Evolutionary conservation across 441 rosid species (phyloP).

Genomic region (Kokia cookei): DNA sequence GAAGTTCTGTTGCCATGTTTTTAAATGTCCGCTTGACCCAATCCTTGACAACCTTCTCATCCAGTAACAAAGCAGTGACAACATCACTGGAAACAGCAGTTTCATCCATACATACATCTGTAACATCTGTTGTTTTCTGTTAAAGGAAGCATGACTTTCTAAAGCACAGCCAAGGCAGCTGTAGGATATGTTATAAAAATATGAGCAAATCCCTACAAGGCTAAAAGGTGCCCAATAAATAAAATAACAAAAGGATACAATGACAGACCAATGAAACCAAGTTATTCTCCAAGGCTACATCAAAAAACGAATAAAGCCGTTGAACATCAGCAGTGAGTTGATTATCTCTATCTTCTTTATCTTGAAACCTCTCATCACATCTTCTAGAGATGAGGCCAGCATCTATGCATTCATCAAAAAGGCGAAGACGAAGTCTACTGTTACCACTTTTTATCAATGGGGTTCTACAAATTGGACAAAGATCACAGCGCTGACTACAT

Average conservation of each 20-base stretch:
- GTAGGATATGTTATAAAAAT: neutral
- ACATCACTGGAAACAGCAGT: conserved; percentile 94
- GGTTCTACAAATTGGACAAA: conserved; percentile 82
- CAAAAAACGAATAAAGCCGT: conserved; percentile 80
- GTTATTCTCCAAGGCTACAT: conserved; percentile 82
- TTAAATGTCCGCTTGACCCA: conserved; percentile 86
- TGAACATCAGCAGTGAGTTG: conserved; percentile 58
- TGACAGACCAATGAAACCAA: conserved; percentile 77
- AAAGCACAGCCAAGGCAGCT: neutral
- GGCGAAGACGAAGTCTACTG: conserved; percentile 45
- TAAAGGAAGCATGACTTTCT: conserved; percentile 32
- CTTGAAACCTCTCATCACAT: conserved; percentile 53
- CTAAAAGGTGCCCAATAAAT: neutral
- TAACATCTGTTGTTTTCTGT: conserved; percentile 67
- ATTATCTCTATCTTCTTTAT: conserved; percentile 50
- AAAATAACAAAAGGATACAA: conserved; percentile 57
- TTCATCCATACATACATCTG: conserved; percentile 96
- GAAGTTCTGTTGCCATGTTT: conserved; percentile 55
- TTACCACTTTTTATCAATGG: conserved; percentile 39
- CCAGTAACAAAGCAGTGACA: conserved; percentile 86
- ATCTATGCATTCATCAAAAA: conserved; percentile 68
- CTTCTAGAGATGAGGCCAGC: conserved; percentile 69
- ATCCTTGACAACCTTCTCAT: conserved; percentile 96
- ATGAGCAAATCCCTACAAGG: neutral
- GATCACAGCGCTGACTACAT: conserved; percentile 74